phyloP scores from a whole-genome alignment of 139 green algal species.

The Asterochloris sp. region DNA sequence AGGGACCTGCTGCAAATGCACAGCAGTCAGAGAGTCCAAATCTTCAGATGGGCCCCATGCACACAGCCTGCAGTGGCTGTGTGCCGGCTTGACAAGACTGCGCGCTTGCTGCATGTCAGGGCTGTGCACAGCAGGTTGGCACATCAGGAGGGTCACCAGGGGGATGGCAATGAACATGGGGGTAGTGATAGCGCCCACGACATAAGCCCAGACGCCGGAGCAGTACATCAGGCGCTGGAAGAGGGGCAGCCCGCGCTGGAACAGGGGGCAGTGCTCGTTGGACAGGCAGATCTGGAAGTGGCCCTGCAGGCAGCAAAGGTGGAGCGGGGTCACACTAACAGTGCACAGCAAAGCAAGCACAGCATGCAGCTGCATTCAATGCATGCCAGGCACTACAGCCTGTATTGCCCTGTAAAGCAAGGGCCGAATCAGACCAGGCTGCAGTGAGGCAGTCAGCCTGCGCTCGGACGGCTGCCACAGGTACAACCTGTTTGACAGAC shows the following conservation, averaged over 20 bases:
- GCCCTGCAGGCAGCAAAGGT: constrained; percentile 10
- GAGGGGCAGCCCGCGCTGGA: constrained; percentile 25
- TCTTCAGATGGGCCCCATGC: constrained; percentile 14
- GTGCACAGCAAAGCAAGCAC: too few species aligned
- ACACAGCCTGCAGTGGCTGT: constrained; percentile 2
- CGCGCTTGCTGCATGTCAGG: constrained; percentile 53
- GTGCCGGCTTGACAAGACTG: constrained; percentile 26
- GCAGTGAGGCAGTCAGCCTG: too few species aligned
- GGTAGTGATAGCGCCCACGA: constrained; percentile 34
- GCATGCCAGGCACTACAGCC: too few species aligned
- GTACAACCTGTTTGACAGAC: too few species aligned
- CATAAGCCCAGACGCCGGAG: constrained; percentile 37
- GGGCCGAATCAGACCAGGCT: too few species aligned
- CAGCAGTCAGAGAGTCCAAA: not conserved
- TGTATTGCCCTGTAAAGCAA: too few species aligned
- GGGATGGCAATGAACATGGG: constrained; percentile 34
- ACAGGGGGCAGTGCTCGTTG: constrained; percentile 35
- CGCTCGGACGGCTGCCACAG: too few species aligned
- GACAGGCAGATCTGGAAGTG: constrained; percentile 34
- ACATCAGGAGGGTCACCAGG: constrained; percentile 13
- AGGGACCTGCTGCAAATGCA: not conserved
- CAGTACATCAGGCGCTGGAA: constrained; percentile 37
- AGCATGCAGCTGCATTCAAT: too few species aligned
- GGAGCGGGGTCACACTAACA: too few species aligned
- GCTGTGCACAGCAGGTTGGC: constrained; percentile 36